Conservation (phyloP, 2,329 filamentous ascomycete species). For the Botrytis paeoniae region DNA sequence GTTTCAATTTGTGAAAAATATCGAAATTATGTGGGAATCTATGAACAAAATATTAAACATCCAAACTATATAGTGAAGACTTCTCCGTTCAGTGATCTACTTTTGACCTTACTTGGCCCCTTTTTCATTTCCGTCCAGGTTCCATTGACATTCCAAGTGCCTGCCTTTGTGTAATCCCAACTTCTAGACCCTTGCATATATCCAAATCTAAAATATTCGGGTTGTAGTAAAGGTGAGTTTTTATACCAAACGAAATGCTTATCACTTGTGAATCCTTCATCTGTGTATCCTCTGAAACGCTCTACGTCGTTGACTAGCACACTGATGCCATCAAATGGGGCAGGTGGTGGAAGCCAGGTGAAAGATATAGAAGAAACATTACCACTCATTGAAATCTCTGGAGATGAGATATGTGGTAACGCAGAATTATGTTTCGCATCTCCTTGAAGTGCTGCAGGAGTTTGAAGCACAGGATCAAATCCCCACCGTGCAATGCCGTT, state of each 20-base stretch:
- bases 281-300: slow-evolving; percentile 69
- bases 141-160: slow-evolving; percentile 62
- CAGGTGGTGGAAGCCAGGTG: slow-evolving; percentile 42
- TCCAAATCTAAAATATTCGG: slow-evolving; percentile 76
- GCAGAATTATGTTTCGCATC: slow-evolving; percentile 61
- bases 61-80: slow-evolving; percentile 19
- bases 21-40: background rate
- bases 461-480: slow-evolving; percentile 85
- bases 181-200: slow-evolving; percentile 64
- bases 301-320: slow-evolving; percentile 85
- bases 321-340: slow-evolving; percentile 70
- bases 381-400: slow-evolving; percentile 49
- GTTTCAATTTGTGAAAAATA: background rate
- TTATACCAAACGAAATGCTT: slow-evolving; percentile 59
- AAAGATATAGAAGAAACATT: slow-evolving; percentile 42
- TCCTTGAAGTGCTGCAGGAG: slow-evolving; percentile 67
- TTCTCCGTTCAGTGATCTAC: slow-evolving; percentile 28
- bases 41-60: background rate
- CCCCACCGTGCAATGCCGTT: slow-evolving; percentile 94
- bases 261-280: slow-evolving; percentile 45
- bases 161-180: slow-evolving; percentile 74
- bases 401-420: slow-evolving; percentile 53
- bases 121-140: slow-evolving; percentile 61
- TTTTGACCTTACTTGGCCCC: slow-evolving; percentile 36
- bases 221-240: slow-evolving; percentile 44